phyloP scores from a whole-genome alignment of 2,329 filamentous ascomycete species.

The Aspergillus intermedius region DNA sequence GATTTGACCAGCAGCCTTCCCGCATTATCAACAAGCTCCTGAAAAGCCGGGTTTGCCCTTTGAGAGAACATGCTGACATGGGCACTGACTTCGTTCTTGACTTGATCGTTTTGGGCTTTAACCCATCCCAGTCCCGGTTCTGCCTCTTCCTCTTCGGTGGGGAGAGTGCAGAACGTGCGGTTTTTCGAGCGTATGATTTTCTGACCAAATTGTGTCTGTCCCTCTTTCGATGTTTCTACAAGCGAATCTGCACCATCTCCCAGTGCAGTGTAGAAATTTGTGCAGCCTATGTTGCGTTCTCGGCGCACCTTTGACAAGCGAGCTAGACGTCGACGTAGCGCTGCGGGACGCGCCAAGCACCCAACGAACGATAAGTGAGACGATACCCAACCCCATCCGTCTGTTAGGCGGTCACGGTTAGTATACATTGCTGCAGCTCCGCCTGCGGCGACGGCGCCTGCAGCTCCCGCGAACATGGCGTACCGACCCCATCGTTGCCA shows the following conservation, averaged over 20 bases:
- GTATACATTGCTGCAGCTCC: conserved; percentile 80
- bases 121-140: conserved; percentile 53
- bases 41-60: conserved; percentile 40
- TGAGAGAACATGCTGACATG: conserved; percentile 55
- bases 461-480: conserved; percentile 77
- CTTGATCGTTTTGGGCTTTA: conserved; percentile 70
- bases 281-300: conserved; percentile 67
- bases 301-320: conserved; percentile 58
- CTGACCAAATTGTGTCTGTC: conserved; percentile 26
- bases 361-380: conserved; percentile 93
- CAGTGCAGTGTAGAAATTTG: conserved; percentile 80
- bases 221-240: conserved; percentile 17
- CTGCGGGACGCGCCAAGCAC: conserved; percentile 75
- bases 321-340: conserved; percentile 68
- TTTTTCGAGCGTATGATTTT: conserved; percentile 47
- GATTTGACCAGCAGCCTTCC: conserved; percentile 33
- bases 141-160: conserved; percentile 44
- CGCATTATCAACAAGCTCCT: conserved; percentile 32
- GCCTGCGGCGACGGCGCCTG: conserved; percentile 70
- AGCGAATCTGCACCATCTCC: conserved; percentile 56
- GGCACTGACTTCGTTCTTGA: conserved; percentile 69
- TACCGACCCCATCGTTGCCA: conserved; percentile 82
- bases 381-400: conserved; percentile 73
- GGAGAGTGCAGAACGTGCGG: conserved; percentile 84
- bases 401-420: conserved; percentile 70